Evolutionary conservation across 2,329 filamentous ascomycete genomes (phyloP).

Genomic region (Onygenales sp.): DNA sequence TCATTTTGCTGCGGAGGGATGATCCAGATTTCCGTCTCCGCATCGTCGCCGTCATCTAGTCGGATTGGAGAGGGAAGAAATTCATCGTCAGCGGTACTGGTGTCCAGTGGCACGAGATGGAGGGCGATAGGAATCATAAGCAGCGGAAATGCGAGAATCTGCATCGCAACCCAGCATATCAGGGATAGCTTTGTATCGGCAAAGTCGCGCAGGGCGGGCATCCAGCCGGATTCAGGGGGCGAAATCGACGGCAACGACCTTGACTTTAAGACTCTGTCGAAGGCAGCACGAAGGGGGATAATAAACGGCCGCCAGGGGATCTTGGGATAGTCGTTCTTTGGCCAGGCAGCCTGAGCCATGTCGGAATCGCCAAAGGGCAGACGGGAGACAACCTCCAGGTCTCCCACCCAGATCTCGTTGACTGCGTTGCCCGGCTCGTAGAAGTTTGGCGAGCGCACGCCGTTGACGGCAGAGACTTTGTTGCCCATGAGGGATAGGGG

Average conservation of each 20-base stretch:
- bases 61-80: neutral
- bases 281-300: slow-evolving; percentile 20
- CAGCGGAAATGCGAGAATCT: slow-evolving; percentile 1
- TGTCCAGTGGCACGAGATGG: neutral
- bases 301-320: slow-evolving; percentile 32
- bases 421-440: slow-evolving; percentile 27
- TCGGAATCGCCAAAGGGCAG: slow-evolving; percentile 31
- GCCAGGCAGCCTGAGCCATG: slow-evolving; percentile 28
- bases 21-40: neutral
- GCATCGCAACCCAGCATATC: slow-evolving; percentile 5
- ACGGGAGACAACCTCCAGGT: slow-evolving; percentile 28
- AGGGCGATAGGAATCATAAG: slow-evolving; percentile 2
- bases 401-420: slow-evolving; percentile 29
- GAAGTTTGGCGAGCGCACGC: slow-evolving; percentile 26
- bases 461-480: slow-evolving; percentile 23
- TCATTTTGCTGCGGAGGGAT: neutral
- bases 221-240: neutral
- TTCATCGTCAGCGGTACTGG: neutral
- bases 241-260: neutral
- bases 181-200: neutral
- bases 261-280: slow-evolving; percentile 3
- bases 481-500: slow-evolving; percentile 22
- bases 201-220: neutral
- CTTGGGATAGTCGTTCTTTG: slow-evolving; percentile 23
- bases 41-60: neutral